Conservation (phyloP, 768 basidiomycete species). For the Rhodotorula toruloides region DNA sequence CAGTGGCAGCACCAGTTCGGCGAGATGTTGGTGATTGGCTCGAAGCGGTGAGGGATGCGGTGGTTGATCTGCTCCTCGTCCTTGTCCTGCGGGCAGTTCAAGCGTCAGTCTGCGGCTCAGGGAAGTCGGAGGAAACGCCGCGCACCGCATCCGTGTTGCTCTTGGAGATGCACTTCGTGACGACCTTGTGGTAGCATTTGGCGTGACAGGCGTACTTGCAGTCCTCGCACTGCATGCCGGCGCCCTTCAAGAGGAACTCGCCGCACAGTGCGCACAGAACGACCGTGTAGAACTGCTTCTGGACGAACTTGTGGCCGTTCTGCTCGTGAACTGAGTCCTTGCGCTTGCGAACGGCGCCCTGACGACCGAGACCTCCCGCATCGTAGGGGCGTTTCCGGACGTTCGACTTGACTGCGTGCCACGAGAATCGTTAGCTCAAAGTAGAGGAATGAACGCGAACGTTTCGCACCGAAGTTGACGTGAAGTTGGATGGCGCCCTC, state of each 20-base stretch:
- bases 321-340: slow-evolving; percentile 98
- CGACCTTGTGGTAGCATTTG: slow-evolving; percentile 97
- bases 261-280: slow-evolving; percentile 97
- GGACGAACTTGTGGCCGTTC: slow-evolving; percentile 98
- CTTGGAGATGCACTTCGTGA: slow-evolving; percentile 98
- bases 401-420: slow-evolving; percentile 84
- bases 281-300: slow-evolving; percentile 85
- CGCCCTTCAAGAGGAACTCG: slow-evolving; percentile 93
- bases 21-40: slow-evolving; percentile 90
- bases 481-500: slow-evolving; percentile 85
- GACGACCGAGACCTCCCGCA: slow-evolving; percentile 80
- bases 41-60: slow-evolving; percentile 97
- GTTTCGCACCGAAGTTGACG: slow-evolving; percentile 78
- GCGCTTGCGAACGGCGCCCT: slow-evolving; percentile 94
- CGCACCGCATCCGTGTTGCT: slow-evolving; percentile 79
- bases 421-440: not conserved
- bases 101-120: not conserved
- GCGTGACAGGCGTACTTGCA: slow-evolving; percentile 99
- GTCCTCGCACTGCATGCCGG: slow-evolving; percentile 94
- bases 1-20: slow-evolving; percentile 99
- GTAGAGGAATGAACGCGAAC: not conserved
- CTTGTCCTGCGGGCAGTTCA: slow-evolving; percentile 59
- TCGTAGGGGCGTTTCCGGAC: slow-evolving; percentile 93
- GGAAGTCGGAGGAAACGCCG: slow-evolving; percentile 38
- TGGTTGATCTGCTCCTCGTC: slow-evolving; percentile 95